Conservation (phyloP, 2,329 filamentous ascomycete species). For the Neopestalotiopsis sp. region DNA sequence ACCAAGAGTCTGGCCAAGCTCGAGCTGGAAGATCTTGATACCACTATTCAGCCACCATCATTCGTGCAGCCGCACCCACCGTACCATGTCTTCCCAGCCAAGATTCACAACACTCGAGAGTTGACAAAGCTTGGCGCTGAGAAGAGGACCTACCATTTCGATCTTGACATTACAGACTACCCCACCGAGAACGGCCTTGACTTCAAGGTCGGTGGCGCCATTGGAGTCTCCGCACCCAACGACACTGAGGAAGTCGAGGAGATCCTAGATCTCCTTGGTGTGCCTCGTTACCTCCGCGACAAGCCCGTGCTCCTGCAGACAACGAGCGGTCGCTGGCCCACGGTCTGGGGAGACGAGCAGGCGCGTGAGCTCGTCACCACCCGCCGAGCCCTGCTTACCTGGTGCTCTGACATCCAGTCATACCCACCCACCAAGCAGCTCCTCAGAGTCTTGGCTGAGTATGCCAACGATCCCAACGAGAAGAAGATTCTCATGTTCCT, state of each 20-base stretch:
- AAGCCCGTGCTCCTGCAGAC: constrained; percentile 84
- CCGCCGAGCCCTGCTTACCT: constrained; percentile 88
- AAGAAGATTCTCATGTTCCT: constrained; percentile 88
- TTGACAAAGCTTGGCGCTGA: constrained; percentile 87
- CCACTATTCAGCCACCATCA: constrained; percentile 74
- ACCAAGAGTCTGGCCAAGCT: constrained; percentile 34
- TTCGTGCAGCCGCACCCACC: constrained; percentile 96
- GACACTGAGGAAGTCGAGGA: constrained; percentile 78
- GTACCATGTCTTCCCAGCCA: constrained; percentile 90
- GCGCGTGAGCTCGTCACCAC: constrained; percentile 88
- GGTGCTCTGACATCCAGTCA: constrained; percentile 94
- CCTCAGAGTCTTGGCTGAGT: constrained; percentile 83
- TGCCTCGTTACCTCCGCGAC: constrained; percentile 83
- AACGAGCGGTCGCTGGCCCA: constrained; percentile 86
- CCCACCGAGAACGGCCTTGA: constrained; percentile 83
- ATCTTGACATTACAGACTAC: constrained; percentile 95
- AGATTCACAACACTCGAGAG: constrained; percentile 82
- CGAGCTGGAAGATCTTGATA: constrained; percentile 55
- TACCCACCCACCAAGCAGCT: constrained; percentile 89
- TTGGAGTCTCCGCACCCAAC: constrained; percentile 92
- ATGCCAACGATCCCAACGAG: constrained; percentile 80
- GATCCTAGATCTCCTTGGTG: constrained; percentile 79
- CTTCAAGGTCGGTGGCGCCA: constrained; percentile 95
- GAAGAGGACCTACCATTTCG: constrained; percentile 97
- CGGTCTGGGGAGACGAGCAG: constrained; percentile 94